A percentile compares a stretch with the other conserved stretches of the same genome.
Conservation (phyloP, 202 grass and related monocot genomes). For the Digitaria exilis region DNA sequence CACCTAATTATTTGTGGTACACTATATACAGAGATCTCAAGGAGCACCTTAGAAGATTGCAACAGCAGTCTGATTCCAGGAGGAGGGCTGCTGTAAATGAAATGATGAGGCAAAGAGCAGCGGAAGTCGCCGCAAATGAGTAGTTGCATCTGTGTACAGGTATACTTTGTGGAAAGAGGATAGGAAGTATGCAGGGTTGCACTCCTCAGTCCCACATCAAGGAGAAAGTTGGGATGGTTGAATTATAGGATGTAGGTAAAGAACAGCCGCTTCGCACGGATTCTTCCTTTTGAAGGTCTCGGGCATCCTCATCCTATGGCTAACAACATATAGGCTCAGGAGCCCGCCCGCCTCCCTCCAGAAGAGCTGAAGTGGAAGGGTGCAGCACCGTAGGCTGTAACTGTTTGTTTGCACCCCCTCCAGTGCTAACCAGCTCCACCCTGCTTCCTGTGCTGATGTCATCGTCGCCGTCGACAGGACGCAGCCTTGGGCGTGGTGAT, state of each 20-base stretch:
- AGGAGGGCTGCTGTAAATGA: conserved; percentile 98
- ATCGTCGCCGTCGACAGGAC: conserved; percentile 11
- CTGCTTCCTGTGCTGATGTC: conserved; percentile 34
- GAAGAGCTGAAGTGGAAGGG: conserved; percentile 35
- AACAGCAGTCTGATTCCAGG: conserved; percentile 94
- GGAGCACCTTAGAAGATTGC: conserved; percentile 91
- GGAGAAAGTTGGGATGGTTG: conserved; percentile 51
- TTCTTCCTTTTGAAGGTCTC: conserved; percentile 32
- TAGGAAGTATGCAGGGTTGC: conserved; percentile 47
- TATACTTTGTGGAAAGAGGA: conserved; percentile 65
- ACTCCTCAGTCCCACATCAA: conserved; percentile 40
- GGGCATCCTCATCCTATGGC: conserved; percentile 30
- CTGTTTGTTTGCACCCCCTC: conserved; percentile 36
- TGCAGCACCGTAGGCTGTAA: conserved; percentile 45
- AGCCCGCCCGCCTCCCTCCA: conserved; percentile 23
- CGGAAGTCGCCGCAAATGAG: conserved; percentile 78
- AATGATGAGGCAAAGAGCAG: conserved; percentile 98
- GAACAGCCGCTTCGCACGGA: conserved; percentile 26
- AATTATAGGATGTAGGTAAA: conserved; percentile 55
- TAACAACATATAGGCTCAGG: conserved; percentile 35
- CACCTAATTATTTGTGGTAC: conserved; percentile 36
- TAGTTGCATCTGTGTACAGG: conserved; percentile 64
- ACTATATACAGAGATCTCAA: conserved; percentile 84
- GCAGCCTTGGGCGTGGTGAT: conserved; percentile 52
- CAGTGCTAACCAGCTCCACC: conserved; percentile 46